Evolutionary conservation across 169 alveolate species (phyloP).

Genomic region (Toxoplasma gondii): DNA sequence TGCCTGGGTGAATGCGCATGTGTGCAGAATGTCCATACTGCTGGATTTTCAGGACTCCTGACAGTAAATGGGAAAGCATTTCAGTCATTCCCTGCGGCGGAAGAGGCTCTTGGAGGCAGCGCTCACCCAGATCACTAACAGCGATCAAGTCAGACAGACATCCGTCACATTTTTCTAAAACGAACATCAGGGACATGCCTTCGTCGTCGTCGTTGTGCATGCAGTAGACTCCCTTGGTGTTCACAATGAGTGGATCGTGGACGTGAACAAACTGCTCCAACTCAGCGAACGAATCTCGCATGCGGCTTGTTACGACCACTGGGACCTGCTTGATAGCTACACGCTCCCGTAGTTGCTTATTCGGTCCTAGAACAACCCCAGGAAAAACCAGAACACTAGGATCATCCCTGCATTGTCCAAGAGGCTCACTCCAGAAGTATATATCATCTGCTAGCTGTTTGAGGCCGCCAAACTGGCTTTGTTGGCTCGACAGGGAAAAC

Average conservation of each 20-base stretch:
- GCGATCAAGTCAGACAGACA: slow-evolving; percentile 11
- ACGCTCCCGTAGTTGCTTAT: slow-evolving; percentile 23
- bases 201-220: slow-evolving; percentile 38
- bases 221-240: slow-evolving; percentile 31
- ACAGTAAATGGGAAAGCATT: slow-evolving; percentile 32
- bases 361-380: slow-evolving; percentile 36
- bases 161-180: slow-evolving; percentile 42
- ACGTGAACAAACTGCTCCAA: slow-evolving; percentile 6
- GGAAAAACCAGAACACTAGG: slow-evolving; percentile 47
- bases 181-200: slow-evolving; percentile 42
- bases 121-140: slow-evolving; percentile 15
- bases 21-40: slow-evolving; percentile 23
- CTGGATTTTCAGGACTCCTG: slow-evolving; percentile 35
- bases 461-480: neutral
- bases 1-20: slow-evolving; percentile 59
- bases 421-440: slow-evolving; percentile 47
- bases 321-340: slow-evolving; percentile 56
- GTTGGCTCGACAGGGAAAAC: neutral
- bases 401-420: slow-evolving; percentile 52
- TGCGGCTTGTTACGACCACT: slow-evolving; percentile 28
- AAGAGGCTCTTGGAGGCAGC: slow-evolving; percentile 41
- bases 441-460: slow-evolving; percentile 29
- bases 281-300: slow-evolving; percentile 25
- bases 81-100: slow-evolving; percentile 42
- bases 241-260: slow-evolving; percentile 38